These are phyloP conservation scores for Symbiotaphrina buchneri DNA, from an alignment of 495 filamentous ascomycete species.

Conservation along the genomic window DNA sequence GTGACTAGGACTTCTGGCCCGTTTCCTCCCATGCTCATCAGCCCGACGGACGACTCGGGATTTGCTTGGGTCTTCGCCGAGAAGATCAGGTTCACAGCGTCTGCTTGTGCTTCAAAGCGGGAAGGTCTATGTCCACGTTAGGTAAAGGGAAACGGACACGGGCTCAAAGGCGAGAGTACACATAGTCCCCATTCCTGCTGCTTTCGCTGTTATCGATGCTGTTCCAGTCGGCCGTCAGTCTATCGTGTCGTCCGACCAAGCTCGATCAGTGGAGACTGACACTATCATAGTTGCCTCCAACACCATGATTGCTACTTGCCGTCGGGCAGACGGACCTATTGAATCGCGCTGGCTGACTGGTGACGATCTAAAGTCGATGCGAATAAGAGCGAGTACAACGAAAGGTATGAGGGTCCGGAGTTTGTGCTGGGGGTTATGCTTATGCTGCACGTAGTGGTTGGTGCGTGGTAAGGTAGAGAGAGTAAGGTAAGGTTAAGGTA, in stretches of 20 bases:
- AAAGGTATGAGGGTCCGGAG: no score
- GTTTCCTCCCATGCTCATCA: slow-evolving; percentile 98
- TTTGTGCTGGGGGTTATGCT: no score
- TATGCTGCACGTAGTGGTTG: no score
- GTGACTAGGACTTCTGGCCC: slow-evolving; percentile 93
- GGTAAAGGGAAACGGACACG: neutral
- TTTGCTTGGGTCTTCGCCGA: slow-evolving; percentile 83
- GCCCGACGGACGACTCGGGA: slow-evolving; percentile 84
- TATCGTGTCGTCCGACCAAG: slow-evolving; percentile 5
- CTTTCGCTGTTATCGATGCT: slow-evolving; percentile 97
- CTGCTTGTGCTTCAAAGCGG: slow-evolving; percentile 83
- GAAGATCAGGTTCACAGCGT: slow-evolving; percentile 89
- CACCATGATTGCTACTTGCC: no score
- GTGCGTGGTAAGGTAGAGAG: no score
- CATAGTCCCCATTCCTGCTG: slow-evolving; percentile 91
- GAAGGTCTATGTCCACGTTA: slow-evolving; percentile 35
- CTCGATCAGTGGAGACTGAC: slow-evolving; percentile 18
- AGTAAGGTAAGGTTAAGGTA: no score
- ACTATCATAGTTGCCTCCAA: slow-evolving; percentile 58
- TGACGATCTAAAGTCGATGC: no score
- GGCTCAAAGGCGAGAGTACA: slow-evolving; percentile 14
- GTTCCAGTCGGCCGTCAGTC: slow-evolving; percentile 10
- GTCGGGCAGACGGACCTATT: no score
- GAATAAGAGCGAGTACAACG: no score
- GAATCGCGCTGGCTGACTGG: no score